Conservation (phyloP, 768 basidiomycete genomes). For the Panellus pusillus region DNA sequence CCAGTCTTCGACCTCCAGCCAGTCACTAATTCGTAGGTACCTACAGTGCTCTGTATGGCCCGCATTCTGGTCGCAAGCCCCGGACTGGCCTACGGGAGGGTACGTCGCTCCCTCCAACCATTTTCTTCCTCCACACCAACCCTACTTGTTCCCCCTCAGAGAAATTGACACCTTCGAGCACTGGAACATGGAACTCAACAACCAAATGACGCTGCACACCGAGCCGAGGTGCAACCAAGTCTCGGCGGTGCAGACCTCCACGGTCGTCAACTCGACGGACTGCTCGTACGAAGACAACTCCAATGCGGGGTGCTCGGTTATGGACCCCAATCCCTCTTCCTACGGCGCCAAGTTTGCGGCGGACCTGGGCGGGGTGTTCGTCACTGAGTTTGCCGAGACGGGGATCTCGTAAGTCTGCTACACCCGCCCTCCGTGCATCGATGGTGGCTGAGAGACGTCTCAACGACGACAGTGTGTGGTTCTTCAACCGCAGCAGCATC, state of each 20-base stretch:
- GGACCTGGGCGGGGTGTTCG: slow-evolving; percentile 71
- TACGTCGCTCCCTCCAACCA: slow-evolving; percentile 27
- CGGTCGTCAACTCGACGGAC: slow-evolving; percentile 54
- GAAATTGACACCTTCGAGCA: slow-evolving; percentile 85
- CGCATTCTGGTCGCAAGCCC: slow-evolving; percentile 61
- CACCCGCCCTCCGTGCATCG: not conserved
- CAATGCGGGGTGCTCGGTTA: slow-evolving; percentile 67
- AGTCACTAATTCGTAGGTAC: not conserved
- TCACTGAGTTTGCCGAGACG: slow-evolving; percentile 66
- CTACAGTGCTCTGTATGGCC: slow-evolving; percentile 72
- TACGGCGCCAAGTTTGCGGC: slow-evolving; percentile 69
- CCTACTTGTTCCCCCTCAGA: slow-evolving; percentile 22
- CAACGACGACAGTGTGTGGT: slow-evolving; percentile 51
- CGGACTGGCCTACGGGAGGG: slow-evolving; percentile 63
- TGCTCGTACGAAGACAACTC: slow-evolving; percentile 53
- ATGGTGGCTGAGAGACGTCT: slow-evolving; percentile 3
- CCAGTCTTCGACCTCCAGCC: not conserved
- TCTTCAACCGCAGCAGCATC: slow-evolving; percentile 54
- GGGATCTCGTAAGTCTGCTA: slow-evolving; percentile 58
- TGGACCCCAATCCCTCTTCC: slow-evolving; percentile 51
- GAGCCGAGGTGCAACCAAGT: slow-evolving; percentile 55
- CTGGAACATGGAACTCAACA: slow-evolving; percentile 64
- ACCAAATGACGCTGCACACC: slow-evolving; percentile 75
- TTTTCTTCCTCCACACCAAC: not conserved
- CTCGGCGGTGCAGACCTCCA: slow-evolving; percentile 50